Evolutionary conservation across 2,329 filamentous ascomycete genomes (phyloP).

Genomic region (Colletotrichum sidae): DNA sequence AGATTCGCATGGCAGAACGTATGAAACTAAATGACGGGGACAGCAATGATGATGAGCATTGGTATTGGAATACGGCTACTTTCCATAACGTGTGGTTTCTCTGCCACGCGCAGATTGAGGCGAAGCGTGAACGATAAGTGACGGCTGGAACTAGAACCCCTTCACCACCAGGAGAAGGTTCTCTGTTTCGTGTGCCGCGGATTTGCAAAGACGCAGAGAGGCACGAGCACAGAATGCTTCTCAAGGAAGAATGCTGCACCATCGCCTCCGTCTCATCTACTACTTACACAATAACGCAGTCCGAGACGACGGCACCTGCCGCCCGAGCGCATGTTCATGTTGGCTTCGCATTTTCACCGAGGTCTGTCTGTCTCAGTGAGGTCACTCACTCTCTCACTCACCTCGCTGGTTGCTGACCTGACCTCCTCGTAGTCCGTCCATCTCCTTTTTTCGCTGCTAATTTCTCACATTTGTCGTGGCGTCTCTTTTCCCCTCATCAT

Average conservation of each 20-base stretch:
- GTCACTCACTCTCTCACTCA: too few species aligned
- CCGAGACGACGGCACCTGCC: slow-evolving; percentile 23
- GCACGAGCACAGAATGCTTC: slow-evolving; percentile 10
- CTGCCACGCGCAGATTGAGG: slow-evolving; percentile 1
- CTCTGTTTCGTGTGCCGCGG: background rate
- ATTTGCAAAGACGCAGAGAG: slow-evolving; percentile 3
- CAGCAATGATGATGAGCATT: too few species aligned
- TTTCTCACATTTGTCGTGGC: slow-evolving; percentile 7
- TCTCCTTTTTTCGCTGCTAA: slow-evolving; percentile 2
- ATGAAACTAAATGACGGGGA: too few species aligned
- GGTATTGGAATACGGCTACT: background rate
- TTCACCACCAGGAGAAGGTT: background rate
- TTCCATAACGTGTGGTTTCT: background rate
- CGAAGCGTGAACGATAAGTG: slow-evolving; percentile 4
- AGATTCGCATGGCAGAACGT: too few species aligned
- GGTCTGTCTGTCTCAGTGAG: too few species aligned
- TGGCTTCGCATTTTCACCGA: too few species aligned
- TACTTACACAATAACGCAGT: too few species aligned
- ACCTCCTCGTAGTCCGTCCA: slow-evolving; percentile 14
- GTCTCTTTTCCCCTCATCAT: slow-evolving; percentile 13
- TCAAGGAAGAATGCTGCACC: slow-evolving; percentile 9
- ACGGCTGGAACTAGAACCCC: slow-evolving; percentile 4
- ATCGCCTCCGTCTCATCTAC: slow-evolving; percentile 21
- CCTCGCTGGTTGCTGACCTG: slow-evolving; percentile 4
- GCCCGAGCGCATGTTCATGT: background rate